Conservation (phyloP, 2,329 filamentous ascomycete genomes). For the Proliferodiscus dingleyae region DNA sequence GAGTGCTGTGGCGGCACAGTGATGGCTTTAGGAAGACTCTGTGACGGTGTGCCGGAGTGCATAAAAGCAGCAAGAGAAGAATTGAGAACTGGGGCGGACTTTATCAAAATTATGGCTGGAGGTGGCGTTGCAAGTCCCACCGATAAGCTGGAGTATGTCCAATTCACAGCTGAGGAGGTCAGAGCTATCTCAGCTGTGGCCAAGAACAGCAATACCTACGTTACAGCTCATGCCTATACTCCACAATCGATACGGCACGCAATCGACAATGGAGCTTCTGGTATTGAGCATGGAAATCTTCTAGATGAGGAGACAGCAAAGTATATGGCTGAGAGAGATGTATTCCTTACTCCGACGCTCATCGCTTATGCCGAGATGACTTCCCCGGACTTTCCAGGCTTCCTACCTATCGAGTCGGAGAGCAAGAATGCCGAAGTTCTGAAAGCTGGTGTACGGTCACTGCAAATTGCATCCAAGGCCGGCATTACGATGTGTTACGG, state of each 20-base stretch:
- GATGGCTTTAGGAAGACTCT: conserved; percentile 39
- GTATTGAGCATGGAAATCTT: conserved; percentile 58
- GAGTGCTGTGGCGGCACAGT: conserved; percentile 44
- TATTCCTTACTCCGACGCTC: conserved; percentile 50
- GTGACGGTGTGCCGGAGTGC: conserved; percentile 52
- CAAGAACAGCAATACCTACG: conserved; percentile 44
- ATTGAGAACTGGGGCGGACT: conserved; percentile 51
- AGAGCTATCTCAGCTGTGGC: conserved; percentile 48
- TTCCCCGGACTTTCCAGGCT: conserved; percentile 38
- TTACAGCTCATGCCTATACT: conserved; percentile 56
- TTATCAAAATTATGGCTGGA: conserved; percentile 57
- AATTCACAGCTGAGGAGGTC: conserved; percentile 54
- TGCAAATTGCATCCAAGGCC: conserved; percentile 45
- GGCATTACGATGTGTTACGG: conserved; percentile 54
- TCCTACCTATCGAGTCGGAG: conserved; percentile 39
- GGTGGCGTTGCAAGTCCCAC: conserved; percentile 54
- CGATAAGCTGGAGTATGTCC: conserved; percentile 47
- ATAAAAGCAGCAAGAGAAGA: conserved; percentile 48
- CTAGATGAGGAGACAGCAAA: conserved; percentile 52
- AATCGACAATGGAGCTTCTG: conserved; percentile 48
- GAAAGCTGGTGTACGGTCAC: conserved; percentile 39
- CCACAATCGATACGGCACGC: conserved; percentile 49
- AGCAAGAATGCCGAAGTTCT: conserved; percentile 50
- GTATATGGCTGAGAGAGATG: conserved; percentile 44
- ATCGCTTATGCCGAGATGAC: conserved; percentile 47